Conservation (phyloP, 2,329 filamentous ascomycete species). For the Aspergillus versicolor region DNA sequence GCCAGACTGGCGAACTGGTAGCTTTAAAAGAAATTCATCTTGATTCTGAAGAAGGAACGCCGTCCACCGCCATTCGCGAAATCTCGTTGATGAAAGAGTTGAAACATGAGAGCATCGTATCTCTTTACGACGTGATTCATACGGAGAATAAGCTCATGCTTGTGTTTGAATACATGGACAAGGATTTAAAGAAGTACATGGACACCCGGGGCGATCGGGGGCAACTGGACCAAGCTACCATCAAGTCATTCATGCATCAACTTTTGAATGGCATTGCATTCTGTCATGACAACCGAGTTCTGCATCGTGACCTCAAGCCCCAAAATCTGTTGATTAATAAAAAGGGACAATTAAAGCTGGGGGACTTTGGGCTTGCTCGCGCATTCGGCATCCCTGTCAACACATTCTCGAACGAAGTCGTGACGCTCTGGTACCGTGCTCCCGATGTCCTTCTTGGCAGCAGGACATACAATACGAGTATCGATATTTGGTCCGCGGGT, state of each 20-base stretch:
- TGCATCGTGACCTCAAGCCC: slow-evolving; percentile 93
- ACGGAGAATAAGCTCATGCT: slow-evolving; percentile 99
- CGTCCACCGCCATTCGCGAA: slow-evolving; percentile 94
- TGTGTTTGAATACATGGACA: slow-evolving; percentile 98
- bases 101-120: slow-evolving; percentile 98
- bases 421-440: slow-evolving; percentile 95
- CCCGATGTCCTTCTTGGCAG: slow-evolving; percentile 93
- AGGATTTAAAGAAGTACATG: slow-evolving; percentile 98
- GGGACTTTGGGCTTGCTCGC: slow-evolving; percentile 89
- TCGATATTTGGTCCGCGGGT: slow-evolving; percentile 98
- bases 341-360: slow-evolving; percentile 86
- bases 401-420: slow-evolving; percentile 96
- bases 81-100: slow-evolving; percentile 99
- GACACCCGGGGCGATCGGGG: slow-evolving; percentile 87
- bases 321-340: slow-evolving; percentile 95
- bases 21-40: slow-evolving; percentile 98
- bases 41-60: slow-evolving; percentile 96
- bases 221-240: slow-evolving; percentile 81
- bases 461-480: slow-evolving; percentile 98
- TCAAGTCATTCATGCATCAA: slow-evolving; percentile 99
- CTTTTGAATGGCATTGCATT: slow-evolving; percentile 94
- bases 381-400: slow-evolving; percentile 98
- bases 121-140: slow-evolving; percentile 96
- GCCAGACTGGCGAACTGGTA: slow-evolving; percentile 93
- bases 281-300: slow-evolving; percentile 93